Evolutionary conservation across 164 flowering plant genomes (phyloP).

Genomic region (Litsea cubeba): DNA sequence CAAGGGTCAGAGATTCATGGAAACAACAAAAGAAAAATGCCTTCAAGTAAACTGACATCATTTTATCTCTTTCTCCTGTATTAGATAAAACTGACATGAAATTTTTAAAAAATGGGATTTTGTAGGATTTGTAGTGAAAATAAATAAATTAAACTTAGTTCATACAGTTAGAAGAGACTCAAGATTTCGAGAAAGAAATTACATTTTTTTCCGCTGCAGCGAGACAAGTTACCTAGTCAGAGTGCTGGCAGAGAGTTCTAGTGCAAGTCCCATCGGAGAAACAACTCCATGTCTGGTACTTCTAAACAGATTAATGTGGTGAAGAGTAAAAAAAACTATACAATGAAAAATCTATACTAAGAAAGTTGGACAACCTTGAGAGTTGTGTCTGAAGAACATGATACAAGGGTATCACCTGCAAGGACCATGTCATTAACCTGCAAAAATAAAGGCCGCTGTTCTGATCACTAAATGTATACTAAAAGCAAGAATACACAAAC

Average conservation of each 20-base stretch:
- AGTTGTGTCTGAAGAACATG: slow-evolving; percentile 95
- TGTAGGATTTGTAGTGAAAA: slow-evolving; percentile 12
- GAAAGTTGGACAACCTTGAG: slow-evolving; percentile 57
- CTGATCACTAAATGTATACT: background rate
- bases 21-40: slow-evolving; percentile 4
- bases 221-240: slow-evolving; percentile 96
- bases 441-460: slow-evolving; percentile 17
- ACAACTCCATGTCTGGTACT: slow-evolving; percentile 75
- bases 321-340: background rate
- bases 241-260: slow-evolving; percentile 80
- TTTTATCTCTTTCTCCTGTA: background rate
- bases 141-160: slow-evolving; percentile 4
- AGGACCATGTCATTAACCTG: slow-evolving; percentile 96
- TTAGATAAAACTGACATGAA: slow-evolving; percentile 6
- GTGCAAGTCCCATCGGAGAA: slow-evolving; percentile 77
- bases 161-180: slow-evolving; percentile 5
- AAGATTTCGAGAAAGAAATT: slow-evolving; percentile 33
- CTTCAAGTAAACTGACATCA: background rate
- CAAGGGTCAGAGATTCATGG: slow-evolving; percentile 46
- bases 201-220: slow-evolving; percentile 88
- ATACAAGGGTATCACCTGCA: slow-evolving; percentile 77
- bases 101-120: background rate
- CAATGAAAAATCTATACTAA: slow-evolving; percentile 6
- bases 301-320: slow-evolving; percentile 2
- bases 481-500: background rate